These are phyloP conservation scores for Endocarpon pusillum DNA, from an alignment of 495 filamentous ascomycete species.

Conservation along the genomic window DNA sequence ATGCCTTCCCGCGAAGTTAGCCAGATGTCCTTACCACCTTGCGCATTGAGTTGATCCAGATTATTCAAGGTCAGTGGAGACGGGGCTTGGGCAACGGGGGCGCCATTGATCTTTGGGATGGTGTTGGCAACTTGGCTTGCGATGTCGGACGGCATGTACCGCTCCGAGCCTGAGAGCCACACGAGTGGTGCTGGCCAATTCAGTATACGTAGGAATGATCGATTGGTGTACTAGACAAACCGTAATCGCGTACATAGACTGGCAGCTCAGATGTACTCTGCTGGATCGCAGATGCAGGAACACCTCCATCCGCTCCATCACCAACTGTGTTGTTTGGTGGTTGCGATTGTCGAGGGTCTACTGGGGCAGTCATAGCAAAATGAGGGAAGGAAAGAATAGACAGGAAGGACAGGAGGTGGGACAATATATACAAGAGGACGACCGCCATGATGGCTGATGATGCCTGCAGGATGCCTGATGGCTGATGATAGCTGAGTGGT, in stretches of 20 bases:
- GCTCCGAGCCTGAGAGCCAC: slow-evolving; percentile 40
- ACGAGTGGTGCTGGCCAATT: slow-evolving; percentile 23
- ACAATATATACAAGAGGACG: too few relatives aligned
- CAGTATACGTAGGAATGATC: not conserved
- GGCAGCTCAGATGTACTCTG: slow-evolving; percentile 4
- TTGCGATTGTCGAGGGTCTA: too few relatives aligned
- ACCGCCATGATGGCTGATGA: too few relatives aligned
- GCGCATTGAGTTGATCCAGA: slow-evolving; percentile 32
- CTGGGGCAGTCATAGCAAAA: too few relatives aligned
- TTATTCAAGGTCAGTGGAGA: slow-evolving; percentile 36
- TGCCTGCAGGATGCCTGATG: too few relatives aligned
- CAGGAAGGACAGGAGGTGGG: too few relatives aligned
- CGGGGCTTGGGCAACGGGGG: slow-evolving; percentile 20
- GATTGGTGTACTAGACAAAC: slow-evolving; percentile 1
- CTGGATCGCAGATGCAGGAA: slow-evolving; percentile 1
- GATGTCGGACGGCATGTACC: slow-evolving; percentile 43
- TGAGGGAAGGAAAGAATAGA: too few relatives aligned
- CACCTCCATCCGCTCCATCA: not conserved
- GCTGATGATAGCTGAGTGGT: too few relatives aligned
- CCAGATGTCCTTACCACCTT: slow-evolving; percentile 34
- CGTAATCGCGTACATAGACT: slow-evolving; percentile 17
- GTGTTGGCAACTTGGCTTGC: slow-evolving; percentile 36
- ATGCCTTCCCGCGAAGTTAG: slow-evolving; percentile 42
- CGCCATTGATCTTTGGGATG: slow-evolving; percentile 35
- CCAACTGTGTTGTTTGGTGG: too few relatives aligned